Evolutionary conservation across 2,329 filamentous ascomycete genomes (phyloP).

Genomic region (Penicillium polonicum): DNA sequence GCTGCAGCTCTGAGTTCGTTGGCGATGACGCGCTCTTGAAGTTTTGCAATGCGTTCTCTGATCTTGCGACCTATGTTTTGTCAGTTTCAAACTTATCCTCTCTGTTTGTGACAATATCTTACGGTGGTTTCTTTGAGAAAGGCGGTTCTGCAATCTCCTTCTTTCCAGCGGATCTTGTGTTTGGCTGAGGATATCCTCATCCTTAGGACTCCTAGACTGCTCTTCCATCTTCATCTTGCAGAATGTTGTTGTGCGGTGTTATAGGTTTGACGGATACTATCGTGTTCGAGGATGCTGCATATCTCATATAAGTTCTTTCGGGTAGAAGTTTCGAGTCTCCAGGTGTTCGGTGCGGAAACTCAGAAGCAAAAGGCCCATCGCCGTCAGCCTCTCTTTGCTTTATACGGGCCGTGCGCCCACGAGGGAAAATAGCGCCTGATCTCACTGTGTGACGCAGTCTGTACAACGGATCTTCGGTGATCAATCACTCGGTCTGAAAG

Average conservation of each 20-base stretch:
- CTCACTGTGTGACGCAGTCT: slow-evolving; percentile 24
- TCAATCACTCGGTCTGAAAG: slow-evolving; percentile 13
- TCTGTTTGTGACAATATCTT: not conserved
- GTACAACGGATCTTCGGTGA: slow-evolving; percentile 17
- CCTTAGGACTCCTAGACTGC: slow-evolving; percentile 10
- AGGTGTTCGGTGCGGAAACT: not conserved
- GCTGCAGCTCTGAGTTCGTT: slow-evolving; percentile 34
- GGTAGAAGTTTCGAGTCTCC: not conserved
- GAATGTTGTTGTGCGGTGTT: not conserved
- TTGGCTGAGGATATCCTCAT: slow-evolving; percentile 10
- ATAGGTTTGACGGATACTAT: not conserved
- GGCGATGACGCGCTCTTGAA: slow-evolving; percentile 37
- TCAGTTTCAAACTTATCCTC: not conserved
- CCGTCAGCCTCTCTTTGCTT: slow-evolving; percentile 2
- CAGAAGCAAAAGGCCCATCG: not conserved
- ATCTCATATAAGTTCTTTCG: not conserved
- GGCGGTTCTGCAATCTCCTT: slow-evolving; percentile 33
- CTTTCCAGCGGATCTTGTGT: slow-evolving; percentile 35
- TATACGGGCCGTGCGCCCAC: slow-evolving; percentile 14
- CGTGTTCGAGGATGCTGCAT: not conserved
- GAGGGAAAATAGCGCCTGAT: slow-evolving; percentile 14
- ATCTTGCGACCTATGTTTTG: slow-evolving; percentile 30
- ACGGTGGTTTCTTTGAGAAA: slow-evolving; percentile 38
- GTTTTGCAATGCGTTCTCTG: slow-evolving; percentile 36
- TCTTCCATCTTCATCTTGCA: slow-evolving; percentile 1